These are phyloP conservation scores for Aspergillus sp. DNA, from an alignment of 2,329 filamentous ascomycete genomes.

Conservation along the genomic window DNA sequence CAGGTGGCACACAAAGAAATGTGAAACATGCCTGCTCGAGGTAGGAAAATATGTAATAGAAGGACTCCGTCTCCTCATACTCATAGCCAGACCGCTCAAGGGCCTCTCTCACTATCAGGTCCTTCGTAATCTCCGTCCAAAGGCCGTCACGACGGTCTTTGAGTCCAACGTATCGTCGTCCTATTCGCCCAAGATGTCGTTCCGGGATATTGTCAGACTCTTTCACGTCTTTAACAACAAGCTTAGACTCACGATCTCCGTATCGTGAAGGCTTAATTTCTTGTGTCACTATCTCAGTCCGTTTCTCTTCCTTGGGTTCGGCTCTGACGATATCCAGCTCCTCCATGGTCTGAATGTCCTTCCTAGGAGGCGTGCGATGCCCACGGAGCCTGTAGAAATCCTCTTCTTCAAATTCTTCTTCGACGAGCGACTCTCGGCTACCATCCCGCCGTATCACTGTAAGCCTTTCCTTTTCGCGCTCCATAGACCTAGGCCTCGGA, in stretches of 20 bases:
- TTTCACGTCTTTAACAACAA: constrained; percentile 67
- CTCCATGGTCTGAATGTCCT: constrained; percentile 59
- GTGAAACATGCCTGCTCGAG: constrained; percentile 73
- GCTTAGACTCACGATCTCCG: constrained; percentile 72
- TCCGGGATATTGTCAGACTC: constrained; percentile 57
- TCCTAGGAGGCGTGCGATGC: constrained; percentile 66
- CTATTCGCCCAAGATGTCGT: constrained; percentile 45
- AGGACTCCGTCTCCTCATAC: constrained; percentile 85
- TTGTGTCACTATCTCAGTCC: constrained; percentile 70
- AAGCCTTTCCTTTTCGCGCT: constrained; percentile 29
- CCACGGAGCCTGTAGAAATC: constrained; percentile 69
- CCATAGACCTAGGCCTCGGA: constrained; percentile 32
- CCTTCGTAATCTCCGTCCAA: constrained; percentile 98
- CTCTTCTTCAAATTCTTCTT: constrained; percentile 55
- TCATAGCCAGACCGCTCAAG: constrained; percentile 82
- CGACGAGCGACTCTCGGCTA: constrained; percentile 25
- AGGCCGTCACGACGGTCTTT: constrained; percentile 60
- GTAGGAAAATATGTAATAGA: constrained; percentile 92
- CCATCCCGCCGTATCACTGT: constrained; percentile 19
- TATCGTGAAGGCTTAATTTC: constrained; percentile 79
- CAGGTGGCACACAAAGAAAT: background rate
- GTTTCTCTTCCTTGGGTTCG: constrained; percentile 77
- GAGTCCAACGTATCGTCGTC: constrained; percentile 46
- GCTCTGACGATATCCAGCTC: constrained; percentile 84
- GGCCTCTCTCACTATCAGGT: constrained; percentile 82